A percentile compares a stretch with the other conserved stretches of the same genome.
These are phyloP conservation scores for Isabelozyma heimii DNA, from an alignment of 805 yeast species.

Conservation along the genomic window DNA sequence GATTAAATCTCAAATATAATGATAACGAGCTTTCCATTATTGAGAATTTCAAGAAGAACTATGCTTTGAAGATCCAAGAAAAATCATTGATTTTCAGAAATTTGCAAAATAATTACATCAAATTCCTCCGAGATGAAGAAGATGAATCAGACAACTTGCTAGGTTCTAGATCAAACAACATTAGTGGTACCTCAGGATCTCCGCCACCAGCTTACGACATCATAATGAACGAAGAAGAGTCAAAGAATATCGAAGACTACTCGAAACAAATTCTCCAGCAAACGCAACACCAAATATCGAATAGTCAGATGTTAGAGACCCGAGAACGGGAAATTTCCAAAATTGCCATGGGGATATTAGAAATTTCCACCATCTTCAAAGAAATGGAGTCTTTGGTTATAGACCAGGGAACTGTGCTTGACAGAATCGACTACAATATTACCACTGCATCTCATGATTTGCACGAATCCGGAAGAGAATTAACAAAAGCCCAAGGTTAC, in stretches of 20 bases:
- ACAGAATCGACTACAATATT: conserved; percentile 89
- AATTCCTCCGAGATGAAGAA: conserved; percentile 79
- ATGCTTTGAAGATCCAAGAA: conserved; percentile 83
- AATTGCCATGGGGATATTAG: conserved; percentile 91
- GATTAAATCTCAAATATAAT: conserved; percentile 33
- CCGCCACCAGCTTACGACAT: conserved; percentile 13
- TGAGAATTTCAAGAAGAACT: conserved; percentile 75
- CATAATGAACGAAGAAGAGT: conserved; percentile 29
- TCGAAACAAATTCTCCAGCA: conserved; percentile 31
- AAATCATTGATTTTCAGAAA: conserved; percentile 76
- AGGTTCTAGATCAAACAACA: conserved; percentile 4
- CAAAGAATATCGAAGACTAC: conserved; percentile 34
- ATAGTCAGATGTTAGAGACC: conserved; percentile 46
- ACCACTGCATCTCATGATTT: conserved; percentile 76
- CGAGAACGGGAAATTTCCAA: conserved; percentile 88
- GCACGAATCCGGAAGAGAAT: conserved; percentile 72
- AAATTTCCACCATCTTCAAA: conserved; percentile 87
- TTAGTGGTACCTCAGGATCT: conserved; percentile 2
- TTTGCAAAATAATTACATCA: conserved; percentile 85
- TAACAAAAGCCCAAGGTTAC: conserved; percentile 71
- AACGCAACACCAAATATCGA: conserved; percentile 18
- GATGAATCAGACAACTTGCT: conserved; percentile 41
- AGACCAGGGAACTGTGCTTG: conserved; percentile 93
- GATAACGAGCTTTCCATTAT: conserved; percentile 61
- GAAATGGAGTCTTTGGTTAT: conserved; percentile 90